Base-by-base conservation (phyloP, 768 basidiomycete species). In the Leucosporidium creatinivorum region DNA sequence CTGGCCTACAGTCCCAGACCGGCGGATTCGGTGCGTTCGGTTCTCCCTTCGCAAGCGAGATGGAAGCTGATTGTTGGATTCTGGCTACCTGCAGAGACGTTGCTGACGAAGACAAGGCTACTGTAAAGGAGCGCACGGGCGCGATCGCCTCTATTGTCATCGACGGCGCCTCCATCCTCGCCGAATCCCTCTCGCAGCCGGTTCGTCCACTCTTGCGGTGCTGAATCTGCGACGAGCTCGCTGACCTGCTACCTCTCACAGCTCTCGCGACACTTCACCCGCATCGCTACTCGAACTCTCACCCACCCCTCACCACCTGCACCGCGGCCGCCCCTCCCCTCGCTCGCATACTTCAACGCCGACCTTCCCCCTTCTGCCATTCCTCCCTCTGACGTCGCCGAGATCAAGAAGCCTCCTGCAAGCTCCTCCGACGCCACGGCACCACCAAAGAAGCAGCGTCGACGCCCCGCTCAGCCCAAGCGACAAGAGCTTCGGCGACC, bases 241-340 rank as follows among this genome's bases (percentile, higher is more conserved):
- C 54, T 31, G 39, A 44, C 39, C n/a, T n/a, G 15, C 15, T 13
- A 3, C 15, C 23, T 26, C 10, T 25, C 44, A 36, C 39, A 58
- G 58, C 21, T 12, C 48, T 61, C 30, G 17, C 5, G 23, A 13
- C 55, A 13, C 3, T 3, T 8, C 50, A 3, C n/a, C 23, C 51
- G 25, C 1, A 52, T 6, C 64, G 71, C 44, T 73, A 75, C 68
- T 72, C 67, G 63, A 10, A 70, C 75, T 3, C 73, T 75, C 48
- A 78, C 75, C 23, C 64, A 65, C 6, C 61, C 70, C 31, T 49
- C 68, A 36, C 69, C 56, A 67, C 72, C 18, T 25, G 65, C 47
- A 51, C 56, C 51, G 8, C 39, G 39, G 8, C 39, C 39, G 2
- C 39, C 39, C 49, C 73, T 39, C 61, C 77, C 67, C 28, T 47